Percentiles rank a stretch among this genome's conserved stretches.
Evolutionary conservation across 345 rosid species (phyloP).

Genomic region (Litchi chinensis): DNA sequence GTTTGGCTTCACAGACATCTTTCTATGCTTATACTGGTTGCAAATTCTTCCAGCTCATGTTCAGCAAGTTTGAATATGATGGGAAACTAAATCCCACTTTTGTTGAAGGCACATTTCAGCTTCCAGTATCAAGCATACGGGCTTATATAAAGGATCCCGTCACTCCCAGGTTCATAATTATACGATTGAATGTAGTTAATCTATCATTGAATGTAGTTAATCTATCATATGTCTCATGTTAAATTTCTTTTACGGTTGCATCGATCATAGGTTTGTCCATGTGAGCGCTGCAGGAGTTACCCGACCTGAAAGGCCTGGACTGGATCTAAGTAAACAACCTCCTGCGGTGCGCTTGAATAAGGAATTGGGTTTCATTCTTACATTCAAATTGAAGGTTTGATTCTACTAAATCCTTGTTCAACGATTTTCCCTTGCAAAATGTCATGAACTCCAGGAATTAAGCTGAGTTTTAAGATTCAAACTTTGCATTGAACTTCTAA

Average conservation of each 20-base stretch:
- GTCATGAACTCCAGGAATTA: background rate
- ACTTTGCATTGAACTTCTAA: background rate
- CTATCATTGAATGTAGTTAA: background rate
- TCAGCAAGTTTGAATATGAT: conserved; percentile 96
- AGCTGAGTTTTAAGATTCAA: background rate
- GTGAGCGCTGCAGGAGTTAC: conserved; percentile 97
- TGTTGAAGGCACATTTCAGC: conserved; percentile 82
- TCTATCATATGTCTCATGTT: background rate
- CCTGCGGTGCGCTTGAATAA: conserved; percentile 98
- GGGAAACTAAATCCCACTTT: conserved; percentile 91
- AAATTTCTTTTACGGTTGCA: conserved; percentile 4
- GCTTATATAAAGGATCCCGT: conserved; percentile 75
- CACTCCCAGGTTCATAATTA: conserved; percentile 63
- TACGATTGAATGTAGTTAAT: background rate
- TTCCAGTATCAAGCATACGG: conserved; percentile 66
- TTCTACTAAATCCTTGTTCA: background rate
- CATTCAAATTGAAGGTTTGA: conserved; percentile 84
- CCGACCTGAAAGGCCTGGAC: conserved; percentile 91
- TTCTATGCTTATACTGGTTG: conserved; percentile 3
- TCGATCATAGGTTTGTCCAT: conserved; percentile 73
- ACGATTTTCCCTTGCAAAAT: background rate
- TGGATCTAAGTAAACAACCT: conserved; percentile 91
- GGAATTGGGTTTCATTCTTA: conserved; percentile 84
- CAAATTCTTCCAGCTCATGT: conserved; percentile 71
- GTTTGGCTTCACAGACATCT: conserved; percentile 3